phyloP scores from a whole-genome alignment of 2,329 filamentous ascomycete genomes.

The Ophiostoma piceae region DNA sequence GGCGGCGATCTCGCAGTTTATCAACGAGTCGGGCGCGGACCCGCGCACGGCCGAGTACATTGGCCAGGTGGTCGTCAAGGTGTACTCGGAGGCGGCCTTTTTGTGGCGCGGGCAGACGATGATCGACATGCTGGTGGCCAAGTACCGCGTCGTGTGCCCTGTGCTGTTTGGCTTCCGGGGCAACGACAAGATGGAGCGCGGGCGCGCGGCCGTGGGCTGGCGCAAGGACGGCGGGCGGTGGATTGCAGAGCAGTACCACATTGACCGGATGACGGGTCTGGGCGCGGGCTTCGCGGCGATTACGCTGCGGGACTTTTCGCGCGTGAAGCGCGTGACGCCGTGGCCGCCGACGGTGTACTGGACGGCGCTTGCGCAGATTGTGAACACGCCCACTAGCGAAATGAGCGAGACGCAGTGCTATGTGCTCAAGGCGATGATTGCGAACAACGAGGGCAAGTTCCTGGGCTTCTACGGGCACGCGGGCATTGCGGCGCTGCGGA shows the following conservation, averaged over 20 bases:
- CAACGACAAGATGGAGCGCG: slow-evolving; percentile 64
- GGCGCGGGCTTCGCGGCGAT: slow-evolving; percentile 80
- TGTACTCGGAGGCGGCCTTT: slow-evolving; percentile 62
- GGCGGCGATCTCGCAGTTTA: slow-evolving; percentile 58
- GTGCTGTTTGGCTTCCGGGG: slow-evolving; percentile 80
- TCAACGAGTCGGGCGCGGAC: slow-evolving; percentile 55
- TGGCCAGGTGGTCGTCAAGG: slow-evolving; percentile 61
- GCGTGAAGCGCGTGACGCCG: slow-evolving; percentile 62
- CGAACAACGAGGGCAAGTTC: slow-evolving; percentile 68
- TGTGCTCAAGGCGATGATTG: slow-evolving; percentile 65
- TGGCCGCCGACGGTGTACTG: slow-evolving; percentile 80
- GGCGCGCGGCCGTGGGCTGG: slow-evolving; percentile 69
- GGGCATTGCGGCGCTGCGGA: slow-evolving; percentile 63
- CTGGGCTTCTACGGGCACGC: slow-evolving; percentile 75
- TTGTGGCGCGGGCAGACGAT: slow-evolving; percentile 60
- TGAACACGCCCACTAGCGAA: slow-evolving; percentile 62
- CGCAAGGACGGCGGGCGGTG: slow-evolving; percentile 55
- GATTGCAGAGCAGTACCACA: slow-evolving; percentile 66
- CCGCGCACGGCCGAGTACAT: slow-evolving; percentile 64
- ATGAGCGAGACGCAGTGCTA: slow-evolving; percentile 69
- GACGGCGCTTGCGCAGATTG: slow-evolving; percentile 67
- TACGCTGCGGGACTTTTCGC: slow-evolving; percentile 74
- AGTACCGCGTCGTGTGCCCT: slow-evolving; percentile 74
- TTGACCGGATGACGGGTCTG: slow-evolving; percentile 76
- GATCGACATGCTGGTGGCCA: slow-evolving; percentile 73